Evolutionary conservation across 768 basidiomycete species (phyloP).

Genomic region (Agrocybe praecox): DNA sequence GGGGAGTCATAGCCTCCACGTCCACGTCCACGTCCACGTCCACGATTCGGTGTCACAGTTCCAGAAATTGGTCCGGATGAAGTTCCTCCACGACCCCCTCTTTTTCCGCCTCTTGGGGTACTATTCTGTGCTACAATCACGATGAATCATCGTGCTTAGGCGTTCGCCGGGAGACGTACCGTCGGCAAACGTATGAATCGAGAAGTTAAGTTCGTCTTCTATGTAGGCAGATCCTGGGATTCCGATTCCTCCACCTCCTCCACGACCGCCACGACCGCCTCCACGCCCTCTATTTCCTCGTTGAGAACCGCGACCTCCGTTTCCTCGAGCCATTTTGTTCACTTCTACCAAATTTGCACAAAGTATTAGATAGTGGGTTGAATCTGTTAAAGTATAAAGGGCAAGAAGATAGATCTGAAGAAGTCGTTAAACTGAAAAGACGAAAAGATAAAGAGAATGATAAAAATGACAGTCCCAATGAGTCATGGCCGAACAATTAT

Average conservation of each 20-base stretch:
- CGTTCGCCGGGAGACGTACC: conserved; percentile 14
- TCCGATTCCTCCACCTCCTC: conserved; percentile 13
- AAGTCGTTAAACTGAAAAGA: no score
- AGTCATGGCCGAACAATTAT: no score
- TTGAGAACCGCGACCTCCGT: conserved; percentile 8
- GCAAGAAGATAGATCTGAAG: no score
- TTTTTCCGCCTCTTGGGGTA: conserved; percentile 17
- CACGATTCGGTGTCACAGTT: conserved; percentile 18
- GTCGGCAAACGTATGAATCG: conserved; percentile 22
- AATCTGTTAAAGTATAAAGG: no score
- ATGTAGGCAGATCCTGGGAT: conserved; percentile 18
- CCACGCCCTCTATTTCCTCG: conserved; percentile 4
- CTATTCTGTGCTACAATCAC: conserved; percentile 10
- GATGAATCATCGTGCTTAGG: neutral
- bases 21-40: conserved; percentile 23
- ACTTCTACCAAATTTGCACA: neutral
- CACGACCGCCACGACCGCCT: conserved; percentile 8
- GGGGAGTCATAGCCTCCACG: conserved; percentile 14
- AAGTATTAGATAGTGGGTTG: no score
- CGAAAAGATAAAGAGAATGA: no score
- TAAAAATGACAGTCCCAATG: no score
- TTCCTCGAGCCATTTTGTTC: conserved; percentile 12
- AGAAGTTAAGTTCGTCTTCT: conserved; percentile 26
- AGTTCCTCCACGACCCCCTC: conserved; percentile 30
- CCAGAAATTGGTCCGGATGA: conserved; percentile 14